A percentile compares a stretch with the other conserved stretches of the same genome.
These are phyloP conservation scores for Paramecium primaurelia DNA, from an alignment of 73 alveolate genomes.

Conservation along the genomic window DNA sequence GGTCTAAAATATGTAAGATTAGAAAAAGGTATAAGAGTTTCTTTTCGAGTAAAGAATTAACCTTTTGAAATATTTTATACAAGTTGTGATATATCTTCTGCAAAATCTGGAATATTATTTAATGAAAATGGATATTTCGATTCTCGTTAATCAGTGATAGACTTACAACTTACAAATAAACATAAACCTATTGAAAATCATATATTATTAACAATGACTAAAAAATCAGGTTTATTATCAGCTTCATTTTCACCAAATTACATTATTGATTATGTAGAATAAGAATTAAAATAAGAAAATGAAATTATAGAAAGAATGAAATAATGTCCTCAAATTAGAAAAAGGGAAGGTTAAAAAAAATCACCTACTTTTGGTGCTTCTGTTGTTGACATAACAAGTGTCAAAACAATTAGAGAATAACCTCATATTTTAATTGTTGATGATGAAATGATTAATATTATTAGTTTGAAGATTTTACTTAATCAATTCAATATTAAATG, in stretches of 20 bases:
- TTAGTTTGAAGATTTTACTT: neutral
- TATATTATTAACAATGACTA: neutral
- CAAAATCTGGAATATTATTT: neutral
- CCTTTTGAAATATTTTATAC: neutral
- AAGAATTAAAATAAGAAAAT: neutral
- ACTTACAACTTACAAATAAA: neutral
- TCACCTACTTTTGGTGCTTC: neutral
- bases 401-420: neutral
- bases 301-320: neutral
- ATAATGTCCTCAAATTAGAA: neutral
- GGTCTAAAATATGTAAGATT: neutral
- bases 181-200: neutral
- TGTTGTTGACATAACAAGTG: neutral
- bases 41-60: neutral
- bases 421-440: neutral
- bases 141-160: neutral
- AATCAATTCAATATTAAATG: neutral
- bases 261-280: neutral
- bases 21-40: neutral
- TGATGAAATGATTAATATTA: constrained; percentile 20
- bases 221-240: neutral
- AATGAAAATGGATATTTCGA: neutral
- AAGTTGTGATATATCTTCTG: neutral
- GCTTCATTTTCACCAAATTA: neutral
- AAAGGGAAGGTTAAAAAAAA: neutral